Evolutionary conservation across 1,284 basidiomycete species (phyloP), one percentile per base, ranked within the genome.

Genomic region (Quambalaria eucalypti): DNA sequence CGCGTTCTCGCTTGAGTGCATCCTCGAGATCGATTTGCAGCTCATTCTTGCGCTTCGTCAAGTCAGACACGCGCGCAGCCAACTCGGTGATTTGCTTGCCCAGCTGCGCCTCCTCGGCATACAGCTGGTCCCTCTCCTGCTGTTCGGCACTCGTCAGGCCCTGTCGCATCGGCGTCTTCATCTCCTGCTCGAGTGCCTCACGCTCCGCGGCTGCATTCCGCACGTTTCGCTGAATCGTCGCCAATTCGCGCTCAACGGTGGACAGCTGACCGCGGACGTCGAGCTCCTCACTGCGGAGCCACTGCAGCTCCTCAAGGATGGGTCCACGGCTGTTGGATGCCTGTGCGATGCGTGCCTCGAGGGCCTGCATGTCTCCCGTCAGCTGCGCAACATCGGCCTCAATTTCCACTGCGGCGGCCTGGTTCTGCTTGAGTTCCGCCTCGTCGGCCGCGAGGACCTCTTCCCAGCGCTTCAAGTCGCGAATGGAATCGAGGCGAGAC

Each of bases 1-100:
- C 85, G 38, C 84, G 81, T 14, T 86, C 82, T 2, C 91, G 82
- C 19, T 84, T 81, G 16, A 97, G 80, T 62, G 85, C 86, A 73
- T 98, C 93, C 61, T 87, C 89, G 30, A 98, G 80, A 76, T 98
- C 93, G 51, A 97, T 92, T 75, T 96, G 89, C 23, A 96, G 78
- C 12, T 85, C 78, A 69, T 85, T 88, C 76, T 88, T 90, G 61
- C 82, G 81, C 23, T 84, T 82, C 36, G 87, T 52, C 33, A 66
- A 33, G 30, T 55, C 61, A 14, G 39, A 42, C 8, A 62, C 51
- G 14, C 12, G 10, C 9, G 51, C 55, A 29, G 84, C 82, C 39
- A 87, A 76, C 59, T 88, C 85, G 23, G 87, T 70, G 52, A 91
- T 78, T 25, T 81, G 79, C 69, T 83, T 84, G 77, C 87, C 85